These are phyloP conservation scores for Leccinum aurantiacum DNA, from an alignment of 768 basidiomycete genomes.

Conservation along the genomic window DNA sequence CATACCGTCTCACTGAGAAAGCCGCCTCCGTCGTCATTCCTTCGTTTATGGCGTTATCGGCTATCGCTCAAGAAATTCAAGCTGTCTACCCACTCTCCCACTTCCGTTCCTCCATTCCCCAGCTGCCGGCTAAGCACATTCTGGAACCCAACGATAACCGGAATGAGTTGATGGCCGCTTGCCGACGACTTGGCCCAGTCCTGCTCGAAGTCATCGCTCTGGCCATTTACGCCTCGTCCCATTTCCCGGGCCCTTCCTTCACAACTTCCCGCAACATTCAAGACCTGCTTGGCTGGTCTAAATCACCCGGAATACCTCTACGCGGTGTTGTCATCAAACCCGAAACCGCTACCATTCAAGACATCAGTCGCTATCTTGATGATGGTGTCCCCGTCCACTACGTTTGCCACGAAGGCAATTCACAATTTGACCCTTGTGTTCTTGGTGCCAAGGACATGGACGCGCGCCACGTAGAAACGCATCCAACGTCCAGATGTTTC, in stretches of 20 bases:
- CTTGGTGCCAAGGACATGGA: background rate
- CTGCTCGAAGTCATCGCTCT: background rate
- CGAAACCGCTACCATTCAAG: background rate
- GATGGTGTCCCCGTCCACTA: background rate
- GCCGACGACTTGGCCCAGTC: background rate
- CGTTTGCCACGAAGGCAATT: background rate
- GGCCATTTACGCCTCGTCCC: background rate
- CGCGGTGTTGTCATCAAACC: background rate
- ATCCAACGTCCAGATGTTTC: background rate
- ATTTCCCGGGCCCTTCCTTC: background rate
- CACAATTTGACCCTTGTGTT: background rate
- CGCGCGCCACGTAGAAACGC: background rate
- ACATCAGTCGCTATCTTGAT: background rate
- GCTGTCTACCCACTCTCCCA: background rate
- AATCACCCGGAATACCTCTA: background rate
- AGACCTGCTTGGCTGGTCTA: background rate
- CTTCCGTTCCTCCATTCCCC: background rate
- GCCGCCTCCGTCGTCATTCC: background rate
- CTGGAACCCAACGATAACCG: background rate
- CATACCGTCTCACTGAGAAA: background rate
- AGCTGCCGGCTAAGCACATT: background rate
- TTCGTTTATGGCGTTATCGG: background rate
- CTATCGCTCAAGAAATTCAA: background rate
- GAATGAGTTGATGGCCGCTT: background rate
- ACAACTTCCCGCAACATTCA: background rate